Evolutionary conservation across 148 eudicot species (phyloP).

Genomic region (Limonium bicolor): DNA sequence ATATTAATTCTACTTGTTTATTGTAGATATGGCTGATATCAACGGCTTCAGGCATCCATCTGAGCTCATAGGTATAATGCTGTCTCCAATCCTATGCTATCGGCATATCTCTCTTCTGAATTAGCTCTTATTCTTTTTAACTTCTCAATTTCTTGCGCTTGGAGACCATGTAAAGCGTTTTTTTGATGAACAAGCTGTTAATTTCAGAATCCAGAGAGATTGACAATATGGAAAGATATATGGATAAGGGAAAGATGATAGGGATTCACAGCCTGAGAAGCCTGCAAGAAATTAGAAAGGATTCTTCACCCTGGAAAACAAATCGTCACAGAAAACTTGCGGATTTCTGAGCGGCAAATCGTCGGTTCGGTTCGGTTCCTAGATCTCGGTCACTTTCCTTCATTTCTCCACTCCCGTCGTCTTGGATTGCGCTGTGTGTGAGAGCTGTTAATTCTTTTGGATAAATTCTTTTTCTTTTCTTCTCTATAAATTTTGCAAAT

Average conservation of each 20-base stretch:
- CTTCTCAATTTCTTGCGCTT: background rate
- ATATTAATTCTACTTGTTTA: background rate
- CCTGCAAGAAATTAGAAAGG: constrained; percentile 18
- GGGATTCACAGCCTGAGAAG: constrained; percentile 39
- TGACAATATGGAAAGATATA: constrained; percentile 5
- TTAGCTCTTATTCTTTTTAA: background rate
- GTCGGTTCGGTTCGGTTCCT: background rate
- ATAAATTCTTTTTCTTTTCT: no score
- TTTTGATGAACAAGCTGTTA: background rate
- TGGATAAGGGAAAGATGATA: constrained; percentile 20
- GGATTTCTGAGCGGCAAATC: constrained; percentile 16
- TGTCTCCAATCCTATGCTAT: constrained; percentile 8
- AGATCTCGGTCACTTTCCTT: no score
- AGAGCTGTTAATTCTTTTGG: no score
- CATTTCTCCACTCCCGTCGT: no score
- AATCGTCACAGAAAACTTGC: constrained; percentile 40
- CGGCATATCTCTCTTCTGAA: constrained; percentile 13
- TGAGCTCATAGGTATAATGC: constrained; percentile 16
- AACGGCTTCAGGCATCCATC: constrained; percentile 15
- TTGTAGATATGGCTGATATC: constrained; percentile 15
- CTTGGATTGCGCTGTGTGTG: no score
- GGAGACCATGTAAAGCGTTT: background rate
- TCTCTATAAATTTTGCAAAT: no score
- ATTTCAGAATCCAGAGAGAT: constrained; percentile 13
- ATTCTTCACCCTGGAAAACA: background rate